phyloP scores from a whole-genome alignment of 176 grass and related monocot genomes.

The Cenchrus americanus region DNA sequence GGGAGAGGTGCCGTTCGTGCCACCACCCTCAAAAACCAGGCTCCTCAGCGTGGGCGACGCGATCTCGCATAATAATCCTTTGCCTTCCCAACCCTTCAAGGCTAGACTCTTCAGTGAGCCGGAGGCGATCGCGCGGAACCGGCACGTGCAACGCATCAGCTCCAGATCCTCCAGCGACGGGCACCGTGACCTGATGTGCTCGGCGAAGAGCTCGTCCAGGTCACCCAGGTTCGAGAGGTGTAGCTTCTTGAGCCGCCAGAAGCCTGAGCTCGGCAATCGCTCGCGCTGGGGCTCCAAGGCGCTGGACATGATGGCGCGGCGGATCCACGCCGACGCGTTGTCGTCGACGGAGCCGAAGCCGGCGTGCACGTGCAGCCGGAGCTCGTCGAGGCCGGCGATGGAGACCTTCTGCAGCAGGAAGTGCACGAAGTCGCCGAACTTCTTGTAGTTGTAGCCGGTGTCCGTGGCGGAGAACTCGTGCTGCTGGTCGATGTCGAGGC shows the following conservation, averaged over 20 bases:
- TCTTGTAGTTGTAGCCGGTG: not conserved
- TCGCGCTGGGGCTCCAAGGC: not conserved
- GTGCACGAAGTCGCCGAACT: not conserved
- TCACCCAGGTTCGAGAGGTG: not conserved
- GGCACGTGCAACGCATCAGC: not conserved
- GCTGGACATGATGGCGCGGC: not conserved
- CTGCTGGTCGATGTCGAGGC: not conserved
- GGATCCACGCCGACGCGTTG: not conserved
- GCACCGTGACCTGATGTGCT: not conserved
- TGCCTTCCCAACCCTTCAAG: accelerated
- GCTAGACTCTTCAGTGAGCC: not conserved
- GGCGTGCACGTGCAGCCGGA: not conserved
- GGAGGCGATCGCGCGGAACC: not conserved
- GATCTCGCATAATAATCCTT: not conserved
- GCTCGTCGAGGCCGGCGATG: not conserved
- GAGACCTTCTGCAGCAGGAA: not conserved
- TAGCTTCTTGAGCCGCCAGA: not conserved
- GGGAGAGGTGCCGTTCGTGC: not conserved
- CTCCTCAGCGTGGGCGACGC: not conserved
- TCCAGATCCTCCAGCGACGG: not conserved
- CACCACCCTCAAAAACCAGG: not conserved
- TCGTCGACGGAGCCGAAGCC: accelerated
- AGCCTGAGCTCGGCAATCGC: not conserved
- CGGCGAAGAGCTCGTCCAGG: not conserved
- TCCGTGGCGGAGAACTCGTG: not conserved